A percentile compares a stretch with the other conserved stretches of the same genome.
These are phyloP conservation scores for Daldinia concentrica DNA, from an alignment of 495 filamentous ascomycete species.

Conservation along the genomic window DNA sequence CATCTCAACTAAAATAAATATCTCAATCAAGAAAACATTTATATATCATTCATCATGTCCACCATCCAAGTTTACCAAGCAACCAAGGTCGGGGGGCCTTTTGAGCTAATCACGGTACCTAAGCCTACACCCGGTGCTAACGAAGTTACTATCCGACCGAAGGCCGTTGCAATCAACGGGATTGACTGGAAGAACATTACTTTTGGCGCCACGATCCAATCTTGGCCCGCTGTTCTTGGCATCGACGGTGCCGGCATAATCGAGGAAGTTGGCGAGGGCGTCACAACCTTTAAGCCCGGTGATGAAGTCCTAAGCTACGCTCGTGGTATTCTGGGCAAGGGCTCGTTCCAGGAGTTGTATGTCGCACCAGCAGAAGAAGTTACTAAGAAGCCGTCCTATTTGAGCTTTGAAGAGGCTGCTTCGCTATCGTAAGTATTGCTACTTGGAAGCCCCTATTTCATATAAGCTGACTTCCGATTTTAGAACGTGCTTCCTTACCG, in stretches of 20 bases:
- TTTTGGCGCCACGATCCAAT: slow-evolving; percentile 44
- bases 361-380: slow-evolving; percentile 49
- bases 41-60: slow-evolving; percentile 21
- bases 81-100: slow-evolving; percentile 19
- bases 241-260: slow-evolving; percentile 52
- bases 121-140: slow-evolving; percentile 43
- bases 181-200: slow-evolving; percentile 53
- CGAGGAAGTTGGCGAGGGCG: slow-evolving; percentile 45
- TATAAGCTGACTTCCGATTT: background rate
- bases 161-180: slow-evolving; percentile 51
- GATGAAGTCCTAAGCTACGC: slow-evolving; percentile 51
- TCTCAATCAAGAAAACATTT: background rate
- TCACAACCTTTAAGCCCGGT: slow-evolving; percentile 47
- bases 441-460: background rate
- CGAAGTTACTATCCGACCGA: slow-evolving; percentile 51
- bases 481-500: slow-evolving; percentile 56
- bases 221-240: slow-evolving; percentile 52
- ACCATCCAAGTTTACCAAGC: slow-evolving; percentile 29
- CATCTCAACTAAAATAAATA: background rate
- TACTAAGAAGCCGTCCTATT: slow-evolving; percentile 50
- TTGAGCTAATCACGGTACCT: slow-evolving; percentile 21
- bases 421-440: slow-evolving; percentile 50
- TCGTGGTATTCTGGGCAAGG: slow-evolving; percentile 37
- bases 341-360: slow-evolving; percentile 54
- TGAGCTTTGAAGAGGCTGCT: slow-evolving; percentile 54